A percentile compares a stretch with the other conserved stretches of the same genome.
Evolutionary conservation across 257 asterid genomes (phyloP).

Genomic region (Anisodus tanguticus): DNA sequence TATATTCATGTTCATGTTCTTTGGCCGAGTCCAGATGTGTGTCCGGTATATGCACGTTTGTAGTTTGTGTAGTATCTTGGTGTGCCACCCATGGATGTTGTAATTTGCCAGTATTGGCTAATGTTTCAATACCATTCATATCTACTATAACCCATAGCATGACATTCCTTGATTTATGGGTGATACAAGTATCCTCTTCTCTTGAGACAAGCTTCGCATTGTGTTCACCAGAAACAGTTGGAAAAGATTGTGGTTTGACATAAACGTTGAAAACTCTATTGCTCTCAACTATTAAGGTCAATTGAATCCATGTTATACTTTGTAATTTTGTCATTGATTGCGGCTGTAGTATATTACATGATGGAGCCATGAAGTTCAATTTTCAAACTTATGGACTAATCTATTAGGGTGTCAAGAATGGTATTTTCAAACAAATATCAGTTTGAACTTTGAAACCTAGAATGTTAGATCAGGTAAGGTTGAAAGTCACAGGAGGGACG

Average conservation of each 20-base stretch:
- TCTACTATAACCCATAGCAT: not conserved
- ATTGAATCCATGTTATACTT: not conserved
- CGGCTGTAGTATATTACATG: not conserved
- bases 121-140: not conserved
- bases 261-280: not conserved
- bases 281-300: not conserved
- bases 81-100: conserved; percentile 1
- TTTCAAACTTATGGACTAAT: not conserved
- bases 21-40: not conserved
- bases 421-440: not conserved
- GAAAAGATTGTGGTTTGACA: conserved; percentile 9
- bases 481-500: not conserved
- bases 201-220: not conserved
- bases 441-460: not conserved
- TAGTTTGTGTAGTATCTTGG: not conserved
- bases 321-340: not conserved
- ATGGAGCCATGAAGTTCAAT: not conserved
- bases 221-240: not conserved
- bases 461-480: not conserved
- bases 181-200: not conserved
- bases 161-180: not conserved
- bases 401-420: not conserved
- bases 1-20: not conserved
- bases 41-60: not conserved
- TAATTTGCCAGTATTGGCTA: not conserved